Percentiles rank a stretch among this genome's conserved stretches.
These are phyloP conservation scores for Biscogniauxia sp. DNA, from an alignment of 2,329 filamentous ascomycete species.

Conservation along the genomic window DNA sequence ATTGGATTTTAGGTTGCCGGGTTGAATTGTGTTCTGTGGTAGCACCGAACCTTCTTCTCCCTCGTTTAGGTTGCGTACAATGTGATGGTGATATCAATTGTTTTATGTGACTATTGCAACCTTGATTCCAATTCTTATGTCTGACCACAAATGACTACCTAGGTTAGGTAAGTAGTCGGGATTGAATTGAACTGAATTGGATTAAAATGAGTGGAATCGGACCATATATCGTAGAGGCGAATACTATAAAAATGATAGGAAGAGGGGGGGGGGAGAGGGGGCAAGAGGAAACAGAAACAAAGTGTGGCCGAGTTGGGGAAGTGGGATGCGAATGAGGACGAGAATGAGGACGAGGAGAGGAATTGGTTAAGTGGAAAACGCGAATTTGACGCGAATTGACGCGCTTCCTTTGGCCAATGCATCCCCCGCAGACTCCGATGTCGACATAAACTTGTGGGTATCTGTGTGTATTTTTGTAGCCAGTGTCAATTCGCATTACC, in stretches of 20 bases:
- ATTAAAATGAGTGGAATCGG: too few relatives aligned
- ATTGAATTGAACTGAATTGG: background rate
- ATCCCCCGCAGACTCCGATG: background rate
- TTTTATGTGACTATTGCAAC: conserved; percentile 10
- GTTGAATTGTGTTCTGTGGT: conserved; percentile 5
- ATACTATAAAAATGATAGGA: conserved; percentile 6
- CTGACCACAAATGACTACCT: background rate
- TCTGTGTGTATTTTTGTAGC: background rate
- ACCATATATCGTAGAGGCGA: too few relatives aligned
- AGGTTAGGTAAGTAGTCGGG: too few relatives aligned
- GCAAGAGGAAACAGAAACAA: background rate
- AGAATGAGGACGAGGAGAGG: background rate
- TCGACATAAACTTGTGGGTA: background rate
- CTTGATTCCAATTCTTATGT: background rate
- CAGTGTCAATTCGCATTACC: background rate
- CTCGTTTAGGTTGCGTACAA: conserved; percentile 11
- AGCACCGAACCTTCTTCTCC: conserved; percentile 8
- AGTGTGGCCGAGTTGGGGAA: background rate
- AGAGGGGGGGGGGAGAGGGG: conserved; percentile 1
- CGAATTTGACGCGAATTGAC: conserved; percentile 27
- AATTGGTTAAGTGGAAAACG: conserved; percentile 15
- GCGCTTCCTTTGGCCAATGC: conserved; percentile 10
- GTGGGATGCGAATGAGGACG: conserved; percentile 2
- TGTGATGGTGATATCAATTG: conserved; percentile 15
- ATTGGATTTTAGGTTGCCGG: background rate